Evolutionary conservation across 2,329 filamentous ascomycete species (phyloP).

Genomic region (Colletotrichum theobromicola): DNA sequence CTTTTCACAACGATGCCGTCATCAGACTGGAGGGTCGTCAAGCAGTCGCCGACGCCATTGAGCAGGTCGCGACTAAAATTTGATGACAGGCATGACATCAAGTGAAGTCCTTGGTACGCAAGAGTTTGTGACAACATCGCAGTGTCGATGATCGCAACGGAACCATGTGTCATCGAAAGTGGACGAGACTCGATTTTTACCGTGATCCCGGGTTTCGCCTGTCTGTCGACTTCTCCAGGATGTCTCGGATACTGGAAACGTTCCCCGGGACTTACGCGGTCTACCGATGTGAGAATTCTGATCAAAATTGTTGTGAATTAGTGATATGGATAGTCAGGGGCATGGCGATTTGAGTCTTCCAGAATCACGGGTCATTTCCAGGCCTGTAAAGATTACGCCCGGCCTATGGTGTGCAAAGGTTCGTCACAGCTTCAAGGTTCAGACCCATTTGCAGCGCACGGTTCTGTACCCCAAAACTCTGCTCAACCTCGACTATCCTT

Average conservation of each 20-base stretch:
- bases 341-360: neutral
- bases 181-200: neutral
- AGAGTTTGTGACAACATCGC: neutral
- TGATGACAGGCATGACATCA: conserved; percentile 1
- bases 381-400: neutral
- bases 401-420: neutral
- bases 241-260: neutral
- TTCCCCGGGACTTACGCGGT: neutral
- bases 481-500: neutral
- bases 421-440: neutral
- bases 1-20: conserved; percentile 64
- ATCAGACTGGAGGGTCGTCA: conserved; percentile 48
- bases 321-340: neutral
- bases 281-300: neutral
- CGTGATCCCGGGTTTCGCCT: neutral
- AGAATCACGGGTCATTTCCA: neutral
- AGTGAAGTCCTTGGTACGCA: neutral
- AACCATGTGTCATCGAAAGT: neutral
- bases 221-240: neutral
- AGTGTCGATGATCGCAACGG: neutral
- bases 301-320: neutral
- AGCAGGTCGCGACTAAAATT: conserved; percentile 23
- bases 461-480: neutral
- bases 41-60: conserved; percentile 50
- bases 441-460: neutral